Evolutionary conservation across 2,329 filamentous ascomycete species (phyloP).

Genomic region (Trichoderma oligosporum): DNA sequence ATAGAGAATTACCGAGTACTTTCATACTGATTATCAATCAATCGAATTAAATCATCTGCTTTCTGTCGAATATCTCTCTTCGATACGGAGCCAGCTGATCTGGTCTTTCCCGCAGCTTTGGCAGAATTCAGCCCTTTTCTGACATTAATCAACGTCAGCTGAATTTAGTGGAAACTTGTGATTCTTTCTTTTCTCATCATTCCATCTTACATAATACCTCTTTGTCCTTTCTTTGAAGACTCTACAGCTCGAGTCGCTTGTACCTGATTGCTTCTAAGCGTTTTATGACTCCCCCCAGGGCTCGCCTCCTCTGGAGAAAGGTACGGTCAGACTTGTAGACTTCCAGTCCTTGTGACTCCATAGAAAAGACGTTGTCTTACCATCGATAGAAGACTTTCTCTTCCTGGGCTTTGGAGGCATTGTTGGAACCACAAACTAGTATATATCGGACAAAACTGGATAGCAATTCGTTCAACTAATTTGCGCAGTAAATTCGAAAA

Average conservation of each 20-base stretch:
- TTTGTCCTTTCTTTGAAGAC: neutral
- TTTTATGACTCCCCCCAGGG: too few species aligned
- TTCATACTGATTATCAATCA: conserved; percentile 22
- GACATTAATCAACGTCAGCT: neutral
- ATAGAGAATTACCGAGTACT: neutral
- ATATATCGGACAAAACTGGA: neutral
- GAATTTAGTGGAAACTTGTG: neutral
- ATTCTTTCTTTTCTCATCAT: too few species aligned
- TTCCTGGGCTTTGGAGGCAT: conserved; percentile 32
- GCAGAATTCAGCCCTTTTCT: neutral
- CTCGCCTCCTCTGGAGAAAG: too few species aligned
- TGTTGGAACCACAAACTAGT: neutral
- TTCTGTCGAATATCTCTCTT: conserved; percentile 27
- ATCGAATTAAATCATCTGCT: conserved; percentile 22
- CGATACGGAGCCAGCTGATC: conserved; percentile 12
- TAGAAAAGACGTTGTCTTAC: conserved; percentile 19
- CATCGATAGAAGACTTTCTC: conserved; percentile 25
- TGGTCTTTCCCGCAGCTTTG: conserved; percentile 17
- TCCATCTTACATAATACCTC: neutral
- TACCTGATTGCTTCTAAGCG: neutral
- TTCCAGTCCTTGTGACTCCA: neutral
- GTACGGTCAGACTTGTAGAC: too few species aligned
- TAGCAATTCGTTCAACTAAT: too few species aligned
- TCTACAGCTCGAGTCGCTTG: neutral
- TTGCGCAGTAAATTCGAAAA: too few species aligned